Conservation (phyloP, 306 rosid genomes). For the Vigna unguiculata region DNA sequence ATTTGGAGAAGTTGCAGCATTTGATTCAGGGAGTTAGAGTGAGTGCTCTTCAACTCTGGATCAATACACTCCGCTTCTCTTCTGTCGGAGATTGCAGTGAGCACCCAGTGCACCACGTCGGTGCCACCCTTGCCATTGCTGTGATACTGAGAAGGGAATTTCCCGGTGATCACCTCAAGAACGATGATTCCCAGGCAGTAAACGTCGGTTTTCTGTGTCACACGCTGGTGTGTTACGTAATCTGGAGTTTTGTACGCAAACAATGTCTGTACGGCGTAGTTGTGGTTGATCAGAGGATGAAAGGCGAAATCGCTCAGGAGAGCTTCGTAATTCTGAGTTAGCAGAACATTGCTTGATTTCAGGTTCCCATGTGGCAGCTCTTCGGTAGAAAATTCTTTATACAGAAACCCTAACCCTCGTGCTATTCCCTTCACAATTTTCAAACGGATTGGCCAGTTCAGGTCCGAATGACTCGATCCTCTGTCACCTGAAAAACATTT, state of each 20-base stretch:
- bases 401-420: constrained; percentile 68
- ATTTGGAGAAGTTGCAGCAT: constrained; percentile 70
- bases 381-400: constrained; percentile 54
- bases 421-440: constrained; percentile 77
- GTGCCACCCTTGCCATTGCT: constrained; percentile 85
- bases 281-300: constrained; percentile 59
- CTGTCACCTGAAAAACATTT: constrained; percentile 68
- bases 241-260: constrained; percentile 82
- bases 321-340: constrained; percentile 66
- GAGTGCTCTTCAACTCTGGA: constrained; percentile 57
- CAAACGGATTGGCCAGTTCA: constrained; percentile 78
- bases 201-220: constrained; percentile 79
- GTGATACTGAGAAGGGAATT: constrained; percentile 88
- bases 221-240: constrained; percentile 48
- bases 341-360: constrained; percentile 84
- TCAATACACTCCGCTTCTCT: constrained; percentile 73
- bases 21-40: constrained; percentile 39
- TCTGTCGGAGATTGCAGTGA: constrained; percentile 56
- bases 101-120: constrained; percentile 84
- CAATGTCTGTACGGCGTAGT: constrained; percentile 63
- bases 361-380: constrained; percentile 95
- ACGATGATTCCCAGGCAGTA: constrained; percentile 87
- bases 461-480: constrained; percentile 70
- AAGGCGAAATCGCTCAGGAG: constrained; percentile 77
- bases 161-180: constrained; percentile 81